Conservation (phyloP, 495 filamentous ascomycete genomes). For the Hypoxylon trugodes region DNA sequence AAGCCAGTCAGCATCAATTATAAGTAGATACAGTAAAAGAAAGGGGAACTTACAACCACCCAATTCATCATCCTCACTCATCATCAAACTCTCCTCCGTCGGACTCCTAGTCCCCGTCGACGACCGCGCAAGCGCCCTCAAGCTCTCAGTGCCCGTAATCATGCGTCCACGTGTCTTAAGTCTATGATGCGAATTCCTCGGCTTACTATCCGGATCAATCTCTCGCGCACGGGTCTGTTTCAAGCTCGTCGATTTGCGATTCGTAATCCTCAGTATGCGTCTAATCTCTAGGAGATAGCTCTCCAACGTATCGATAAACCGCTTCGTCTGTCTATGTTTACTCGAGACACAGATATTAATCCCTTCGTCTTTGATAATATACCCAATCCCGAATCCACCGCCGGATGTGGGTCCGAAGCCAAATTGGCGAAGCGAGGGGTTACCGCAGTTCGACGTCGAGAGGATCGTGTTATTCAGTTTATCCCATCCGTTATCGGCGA, state of each 20-base stretch:
- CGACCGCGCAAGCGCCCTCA: slow-evolving; percentile 53
- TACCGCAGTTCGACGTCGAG: slow-evolving; percentile 98
- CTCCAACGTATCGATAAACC: slow-evolving; percentile 89
- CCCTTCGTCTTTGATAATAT: slow-evolving; percentile 97
- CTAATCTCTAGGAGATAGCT: slow-evolving; percentile 89
- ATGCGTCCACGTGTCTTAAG: slow-evolving; percentile 65
- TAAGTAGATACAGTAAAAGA: neutral
- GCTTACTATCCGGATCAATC: slow-evolving; percentile 49
- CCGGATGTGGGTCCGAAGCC: slow-evolving; percentile 95
- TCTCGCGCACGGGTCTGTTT: slow-evolving; percentile 54
- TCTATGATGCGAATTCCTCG: slow-evolving; percentile 36
- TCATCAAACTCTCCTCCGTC: slow-evolving; percentile 67
- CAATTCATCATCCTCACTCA: slow-evolving; percentile 86
- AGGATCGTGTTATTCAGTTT: slow-evolving; percentile 93
- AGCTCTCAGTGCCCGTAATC: slow-evolving; percentile 55
- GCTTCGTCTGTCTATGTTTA: slow-evolving; percentile 91
- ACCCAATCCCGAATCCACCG: slow-evolving; percentile 96
- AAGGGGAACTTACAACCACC: slow-evolving; percentile 80
- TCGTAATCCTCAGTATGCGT: slow-evolving; percentile 75
- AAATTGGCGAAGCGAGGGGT: slow-evolving; percentile 95
- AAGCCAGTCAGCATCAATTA: slow-evolving; percentile 11
- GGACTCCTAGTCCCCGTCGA: slow-evolving; percentile 55
- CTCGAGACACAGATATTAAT: slow-evolving; percentile 91
- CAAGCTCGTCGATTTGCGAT: slow-evolving; percentile 52
- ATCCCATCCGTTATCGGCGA: slow-evolving; percentile 91